A percentile compares a stretch with the other conserved stretches of the same genome.
Evolutionary conservation across 306 rosid genomes (phyloP).

Genomic region (Hippophae tibetana): DNA sequence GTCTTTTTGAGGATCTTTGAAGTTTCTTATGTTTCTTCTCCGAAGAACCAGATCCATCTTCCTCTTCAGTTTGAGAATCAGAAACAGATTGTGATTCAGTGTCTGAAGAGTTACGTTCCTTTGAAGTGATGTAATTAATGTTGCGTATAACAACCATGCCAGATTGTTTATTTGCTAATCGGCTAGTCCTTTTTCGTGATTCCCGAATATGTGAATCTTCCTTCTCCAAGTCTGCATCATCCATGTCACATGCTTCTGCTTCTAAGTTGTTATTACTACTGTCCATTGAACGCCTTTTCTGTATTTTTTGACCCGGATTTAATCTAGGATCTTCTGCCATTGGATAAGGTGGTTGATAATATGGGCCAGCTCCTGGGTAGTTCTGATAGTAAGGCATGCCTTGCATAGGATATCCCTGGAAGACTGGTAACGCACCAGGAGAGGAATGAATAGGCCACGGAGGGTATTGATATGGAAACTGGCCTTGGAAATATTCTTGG

Average conservation of each 20-base stretch:
- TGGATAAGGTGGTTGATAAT: constrained; percentile 65
- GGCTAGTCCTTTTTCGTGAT: constrained; percentile 44
- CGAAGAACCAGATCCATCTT: constrained; percentile 30
- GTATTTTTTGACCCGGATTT: constrained; percentile 37
- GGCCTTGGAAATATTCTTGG: constrained; percentile 75
- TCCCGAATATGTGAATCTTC: constrained; percentile 43
- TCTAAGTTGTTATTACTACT: constrained; percentile 50
- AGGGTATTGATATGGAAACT: constrained; percentile 73
- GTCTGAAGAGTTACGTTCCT: constrained; percentile 50
- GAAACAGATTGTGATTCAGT: constrained; percentile 58
- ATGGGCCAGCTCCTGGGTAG: constrained; percentile 67
- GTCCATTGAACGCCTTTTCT: constrained; percentile 77
- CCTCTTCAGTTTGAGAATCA: constrained; percentile 51
- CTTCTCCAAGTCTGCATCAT: constrained; percentile 48
- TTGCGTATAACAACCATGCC: constrained; percentile 86
- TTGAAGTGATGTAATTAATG: constrained; percentile 74
- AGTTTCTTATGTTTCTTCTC: constrained; percentile 25
- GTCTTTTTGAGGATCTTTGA: constrained; percentile 40
- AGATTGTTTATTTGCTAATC: constrained; percentile 56
- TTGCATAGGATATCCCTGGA: constrained; percentile 77
- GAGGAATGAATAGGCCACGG: constrained; percentile 95
- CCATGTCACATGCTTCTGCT: constrained; percentile 45
- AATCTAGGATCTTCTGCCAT: constrained; percentile 54
- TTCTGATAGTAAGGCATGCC: constrained; percentile 86
- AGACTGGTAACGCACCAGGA: constrained; percentile 64